Evolutionary conservation across 345 rosid species (phyloP), one percentile per base, ranked within the genome.

Genomic region (Populus nigra): DNA sequence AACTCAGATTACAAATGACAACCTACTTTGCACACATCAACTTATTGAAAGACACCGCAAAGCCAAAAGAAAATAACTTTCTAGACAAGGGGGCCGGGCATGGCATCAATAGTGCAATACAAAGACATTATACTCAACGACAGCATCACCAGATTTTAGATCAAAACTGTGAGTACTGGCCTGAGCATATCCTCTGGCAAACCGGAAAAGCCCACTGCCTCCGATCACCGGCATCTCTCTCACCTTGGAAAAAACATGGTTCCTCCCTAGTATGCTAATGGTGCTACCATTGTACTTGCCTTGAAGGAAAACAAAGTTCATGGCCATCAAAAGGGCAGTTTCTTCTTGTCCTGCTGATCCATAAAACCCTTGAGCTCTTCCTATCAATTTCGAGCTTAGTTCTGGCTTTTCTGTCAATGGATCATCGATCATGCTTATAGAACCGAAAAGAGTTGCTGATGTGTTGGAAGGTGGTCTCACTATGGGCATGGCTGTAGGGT

Each of bases 171-270:
- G 81, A 33, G 91, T 90, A 20, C 85, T 77, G 15, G 86, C 88
- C 77, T 87, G 79, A 27, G 81, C 91, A 79, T 88, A 90, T 7
- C 93, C 91, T 77, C 90, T 83, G 33, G 91, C 89, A 65, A 88
- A 90, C 70, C 90, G 84, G 86, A 90, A 90, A 33, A 87, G 81
- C 11, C 91, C 90, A 55, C 87, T 88, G 6, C 93, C 93, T 69
- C 93, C 93, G 59, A 88, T 75, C 74, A 90, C 89, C 27, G 90
- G 90, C 90, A 90, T 87, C 82, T 90, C 93, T 18, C 91, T 78
- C 6, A 88, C 85, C 57, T 80, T 65, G 0, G 86, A 73, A 9
- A 84, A 77, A 33, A 88, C 81, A 2, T 16, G 17, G 79, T 90
- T 88, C 43, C 90, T 77, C 22, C 91, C 91, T 8, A 89, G 78